Base-by-base conservation (phyloP, 176 grass and related monocot genomes). In the Carex myosuroides region DNA sequence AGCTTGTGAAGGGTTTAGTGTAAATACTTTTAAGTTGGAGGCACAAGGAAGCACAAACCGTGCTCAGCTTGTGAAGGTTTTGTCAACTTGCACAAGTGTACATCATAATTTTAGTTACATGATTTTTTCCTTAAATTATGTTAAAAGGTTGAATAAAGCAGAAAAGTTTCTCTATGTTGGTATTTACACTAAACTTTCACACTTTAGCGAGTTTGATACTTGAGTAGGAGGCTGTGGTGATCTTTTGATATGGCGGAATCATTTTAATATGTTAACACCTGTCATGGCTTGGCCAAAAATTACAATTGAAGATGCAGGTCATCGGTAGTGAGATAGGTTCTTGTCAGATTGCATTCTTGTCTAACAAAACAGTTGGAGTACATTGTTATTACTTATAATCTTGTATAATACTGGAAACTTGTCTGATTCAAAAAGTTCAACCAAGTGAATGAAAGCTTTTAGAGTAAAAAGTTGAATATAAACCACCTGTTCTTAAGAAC, bases 31-130 rank as follows among this genome's bases (percentile, higher is more conserved):
- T 98, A 67, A 93, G 95, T 86, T 98, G 92, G 65, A 90, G 93
- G 91, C 92, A 98, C 80, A 98, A 98, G 79, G 82, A 91, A 42
- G 79, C 84, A 66, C 90, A 88, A 58, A 87, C 79, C 0, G 20
- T 93, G 35, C 84, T 94, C 62, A 86, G 67, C 16, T 16, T 89
- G 9, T 92, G 81, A 90, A 54, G 33, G 32, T 64, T 64, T 35
- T 20, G 20, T 81, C 22, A 77, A 77, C 20, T 56, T 77, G 24
- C 24, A 30, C 20, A 56, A 32, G 48, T 77, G 48, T 77, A 56
- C 50, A 56, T 22, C 24, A 77, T 55, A 56, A 32, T 32, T 76
- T 76, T 73, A 76, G 48, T 54, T 76, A 16, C 13, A 16, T 77
- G 16, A 52, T 77, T 56, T 50, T 56, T 77, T 77, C 21, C 50